A percentile compares a stretch with the other conserved stretches of the same genome.
phyloP scores from a whole-genome alignment of 148 eudicot species.

The Talinum fruticosum region DNA sequence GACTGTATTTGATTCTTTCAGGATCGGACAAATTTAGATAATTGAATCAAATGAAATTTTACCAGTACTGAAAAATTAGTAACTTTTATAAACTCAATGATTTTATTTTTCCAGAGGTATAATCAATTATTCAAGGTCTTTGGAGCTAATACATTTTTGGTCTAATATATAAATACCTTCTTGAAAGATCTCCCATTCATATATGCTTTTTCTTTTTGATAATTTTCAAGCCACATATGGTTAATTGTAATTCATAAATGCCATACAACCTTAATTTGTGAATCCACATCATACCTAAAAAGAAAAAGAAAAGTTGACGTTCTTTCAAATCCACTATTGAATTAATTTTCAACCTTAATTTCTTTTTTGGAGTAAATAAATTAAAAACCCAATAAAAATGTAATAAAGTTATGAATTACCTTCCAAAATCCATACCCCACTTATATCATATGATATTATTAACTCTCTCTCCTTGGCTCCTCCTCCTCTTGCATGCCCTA shows the following conservation, averaged over 20 bases:
- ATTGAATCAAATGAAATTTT: too few species aligned
- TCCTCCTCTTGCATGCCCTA: constrained; percentile 10
- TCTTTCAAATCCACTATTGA: not conserved
- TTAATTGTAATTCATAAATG: not conserved
- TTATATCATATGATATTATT: not conserved
- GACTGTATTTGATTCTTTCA: too few species aligned
- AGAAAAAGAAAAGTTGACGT: not conserved
- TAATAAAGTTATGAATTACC: not conserved
- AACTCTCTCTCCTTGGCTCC: not conserved
- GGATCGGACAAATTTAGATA: too few species aligned
- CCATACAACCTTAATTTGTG: not conserved
- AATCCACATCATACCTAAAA: not conserved
- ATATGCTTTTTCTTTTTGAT: not conserved
- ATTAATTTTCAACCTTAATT: not conserved
- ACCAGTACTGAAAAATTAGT: too few species aligned
- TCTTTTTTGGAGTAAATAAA: not conserved
- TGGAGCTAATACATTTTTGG: too few species aligned
- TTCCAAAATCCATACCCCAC: constrained; percentile 6
- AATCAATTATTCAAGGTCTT: too few species aligned
- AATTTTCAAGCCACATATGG: not conserved
- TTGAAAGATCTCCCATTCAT: too few species aligned
- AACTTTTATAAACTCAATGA: too few species aligned
- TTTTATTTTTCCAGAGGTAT: too few species aligned
- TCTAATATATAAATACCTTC: too few species aligned
- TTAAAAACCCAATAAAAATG: not conserved